Conservation (phyloP, 2,329 filamentous ascomycete genomes). For the Aspergillus brasiliensis region DNA sequence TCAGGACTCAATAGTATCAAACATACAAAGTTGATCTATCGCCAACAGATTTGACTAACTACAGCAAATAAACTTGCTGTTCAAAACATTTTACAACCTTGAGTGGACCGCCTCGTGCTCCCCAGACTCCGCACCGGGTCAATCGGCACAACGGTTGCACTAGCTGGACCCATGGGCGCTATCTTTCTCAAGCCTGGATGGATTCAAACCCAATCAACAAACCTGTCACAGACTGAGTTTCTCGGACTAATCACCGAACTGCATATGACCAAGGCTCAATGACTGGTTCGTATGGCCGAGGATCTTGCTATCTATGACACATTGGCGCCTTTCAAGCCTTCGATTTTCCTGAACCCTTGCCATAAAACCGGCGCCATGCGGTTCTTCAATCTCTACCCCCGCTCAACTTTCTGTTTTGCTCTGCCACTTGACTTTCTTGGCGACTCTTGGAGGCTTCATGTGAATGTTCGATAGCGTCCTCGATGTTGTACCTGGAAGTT, state of each 20-base stretch:
- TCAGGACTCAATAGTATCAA: not conserved
- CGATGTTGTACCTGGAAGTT: not conserved
- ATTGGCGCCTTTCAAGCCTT: constrained; percentile 3
- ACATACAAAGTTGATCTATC: not conserved
- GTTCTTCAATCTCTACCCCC: not conserved
- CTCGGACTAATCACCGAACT: constrained; percentile 18
- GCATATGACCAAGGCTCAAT: constrained; percentile 10
- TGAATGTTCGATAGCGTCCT: not conserved
- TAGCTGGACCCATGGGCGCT: not conserved
- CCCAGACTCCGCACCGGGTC: constrained; percentile 16
- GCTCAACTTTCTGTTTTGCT: not conserved
- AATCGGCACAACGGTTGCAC: constrained; percentile 16
- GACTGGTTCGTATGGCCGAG: constrained; percentile 5
- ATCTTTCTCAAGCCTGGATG: not conserved
- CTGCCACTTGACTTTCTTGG: not conserved
- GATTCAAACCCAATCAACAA: constrained; percentile 13
- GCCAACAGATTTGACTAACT: not conserved
- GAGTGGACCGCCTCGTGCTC: not conserved
- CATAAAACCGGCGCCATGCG: not conserved
- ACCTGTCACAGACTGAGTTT: not conserved
- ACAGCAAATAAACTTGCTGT: too few species aligned
- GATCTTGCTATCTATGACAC: constrained; percentile 16
- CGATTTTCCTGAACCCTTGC: not conserved
- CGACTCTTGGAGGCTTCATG: not conserved
- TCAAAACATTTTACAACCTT: not conserved